Percentiles rank a stretch among this genome's conserved stretches.
phyloP scores from a whole-genome alignment of 2,329 filamentous ascomycete species.

The Huntiella decipiens region DNA sequence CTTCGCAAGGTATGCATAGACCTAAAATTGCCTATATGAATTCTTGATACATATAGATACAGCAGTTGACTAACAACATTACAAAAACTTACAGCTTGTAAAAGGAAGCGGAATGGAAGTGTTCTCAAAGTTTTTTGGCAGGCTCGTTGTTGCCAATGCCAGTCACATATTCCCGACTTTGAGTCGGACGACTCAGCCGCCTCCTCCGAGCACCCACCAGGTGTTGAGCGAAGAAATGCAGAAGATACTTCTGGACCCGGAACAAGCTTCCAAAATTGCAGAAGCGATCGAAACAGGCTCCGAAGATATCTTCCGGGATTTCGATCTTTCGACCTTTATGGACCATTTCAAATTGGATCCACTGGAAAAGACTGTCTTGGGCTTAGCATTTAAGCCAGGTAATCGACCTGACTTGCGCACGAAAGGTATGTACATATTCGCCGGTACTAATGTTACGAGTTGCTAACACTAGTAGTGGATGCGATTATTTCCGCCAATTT shows the following conservation, averaged over 20 bases:
- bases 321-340: constrained; percentile 88
- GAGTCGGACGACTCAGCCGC: constrained; percentile 46
- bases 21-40: background rate
- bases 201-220: constrained; percentile 40
- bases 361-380: constrained; percentile 69
- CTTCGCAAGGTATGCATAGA: constrained; percentile 56
- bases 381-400: constrained; percentile 73
- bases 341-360: constrained; percentile 90
- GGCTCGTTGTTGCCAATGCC: constrained; percentile 80
- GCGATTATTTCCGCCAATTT: constrained; percentile 73
- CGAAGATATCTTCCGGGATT: constrained; percentile 86
- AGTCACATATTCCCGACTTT: constrained; percentile 72
- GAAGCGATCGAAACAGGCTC: constrained; percentile 81
- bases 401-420: constrained; percentile 64
- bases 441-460: background rate
- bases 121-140: constrained; percentile 86
- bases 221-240: constrained; percentile 68
- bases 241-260: constrained; percentile 61
- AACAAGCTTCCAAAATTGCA: constrained; percentile 78
- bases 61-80: background rate
- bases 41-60: background rate
- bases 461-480: constrained; percentile 41
- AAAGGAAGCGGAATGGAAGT: constrained; percentile 99
- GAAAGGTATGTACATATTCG: constrained; percentile 44
- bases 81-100: constrained; percentile 46